These are phyloP conservation scores for Pyrenophora graminea DNA, from an alignment of 2,329 filamentous ascomycete genomes.

Conservation along the genomic window DNA sequence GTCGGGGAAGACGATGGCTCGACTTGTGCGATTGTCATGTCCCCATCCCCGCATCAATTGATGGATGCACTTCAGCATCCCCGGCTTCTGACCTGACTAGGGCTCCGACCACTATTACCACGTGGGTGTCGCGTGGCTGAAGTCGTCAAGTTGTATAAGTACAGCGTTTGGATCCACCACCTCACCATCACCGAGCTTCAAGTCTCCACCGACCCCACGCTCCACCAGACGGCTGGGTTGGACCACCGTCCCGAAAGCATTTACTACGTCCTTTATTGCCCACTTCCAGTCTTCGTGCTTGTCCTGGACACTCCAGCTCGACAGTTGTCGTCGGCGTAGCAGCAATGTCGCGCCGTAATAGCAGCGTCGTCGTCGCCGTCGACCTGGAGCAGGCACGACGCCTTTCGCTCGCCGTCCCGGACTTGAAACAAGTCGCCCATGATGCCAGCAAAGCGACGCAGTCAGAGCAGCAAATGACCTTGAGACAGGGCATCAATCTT, in stretches of 20 bases:
- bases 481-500: conserved; percentile 73
- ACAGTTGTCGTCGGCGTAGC: conserved; percentile 4
- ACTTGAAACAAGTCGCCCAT: conserved; percentile 33
- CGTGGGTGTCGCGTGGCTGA: conserved; percentile 16
- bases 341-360: conserved; percentile 41
- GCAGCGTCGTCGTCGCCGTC: conserved; percentile 39
- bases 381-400: conserved; percentile 38
- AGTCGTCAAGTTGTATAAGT: conserved; percentile 27
- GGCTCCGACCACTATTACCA: conserved; percentile 6
- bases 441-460: conserved; percentile 47
- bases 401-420: conserved; percentile 35
- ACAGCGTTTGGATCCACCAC: conserved; percentile 19
- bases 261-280: conserved; percentile 1
- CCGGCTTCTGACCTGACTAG: conserved; percentile 21
- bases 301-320: background rate
- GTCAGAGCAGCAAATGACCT: conserved; percentile 54
- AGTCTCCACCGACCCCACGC: conserved; percentile 20
- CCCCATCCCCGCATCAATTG: conserved; percentile 30
- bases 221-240: conserved; percentile 18
- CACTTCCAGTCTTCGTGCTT: background rate
- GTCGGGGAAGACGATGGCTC: conserved; percentile 4
- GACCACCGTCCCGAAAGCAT: conserved; percentile 4
- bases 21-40: conserved; percentile 17
- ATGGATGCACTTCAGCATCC: conserved; percentile 24
- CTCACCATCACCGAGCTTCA: conserved; percentile 17